Conservation (phyloP, 352 stramenopile genomes). For the Phytophthora hybrid region DNA sequence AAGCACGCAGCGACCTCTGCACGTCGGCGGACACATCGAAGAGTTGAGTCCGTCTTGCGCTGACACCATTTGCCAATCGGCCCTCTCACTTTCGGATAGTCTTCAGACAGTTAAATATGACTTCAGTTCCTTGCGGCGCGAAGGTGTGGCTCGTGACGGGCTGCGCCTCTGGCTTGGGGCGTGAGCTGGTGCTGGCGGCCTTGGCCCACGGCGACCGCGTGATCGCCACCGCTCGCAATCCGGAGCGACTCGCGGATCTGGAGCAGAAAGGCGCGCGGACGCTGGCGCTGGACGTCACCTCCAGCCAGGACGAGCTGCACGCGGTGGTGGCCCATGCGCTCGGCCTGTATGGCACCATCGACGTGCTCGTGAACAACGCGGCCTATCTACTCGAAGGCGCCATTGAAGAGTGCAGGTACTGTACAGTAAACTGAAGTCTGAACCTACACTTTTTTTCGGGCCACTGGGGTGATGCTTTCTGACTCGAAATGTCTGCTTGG, state of each 20-base stretch:
- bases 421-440: neutral
- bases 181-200: constrained; percentile 45
- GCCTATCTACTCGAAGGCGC: constrained; percentile 48
- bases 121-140: constrained; percentile 21
- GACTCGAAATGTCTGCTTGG: constrained; percentile 16
- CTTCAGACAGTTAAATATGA: constrained; percentile 14
- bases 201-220: constrained; percentile 45
- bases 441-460: constrained; percentile 16
- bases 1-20: constrained; percentile 26
- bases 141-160: constrained; percentile 56
- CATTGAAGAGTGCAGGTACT: constrained; percentile 51
- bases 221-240: constrained; percentile 48
- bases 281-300: constrained; percentile 49
- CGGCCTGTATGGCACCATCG: constrained; percentile 37
- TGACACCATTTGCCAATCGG: constrained; percentile 22
- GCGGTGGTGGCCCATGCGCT: constrained; percentile 29
- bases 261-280: constrained; percentile 38
- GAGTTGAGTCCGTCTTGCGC: neutral
- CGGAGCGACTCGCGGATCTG: constrained; percentile 35
- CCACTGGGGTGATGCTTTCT: constrained; percentile 26
- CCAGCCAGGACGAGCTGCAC: constrained; percentile 37
- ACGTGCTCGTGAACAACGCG: constrained; percentile 58
- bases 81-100: neutral
- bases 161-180: constrained; percentile 47
- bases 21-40: constrained; percentile 18